Base-by-base conservation (phyloP, 495 filamentous ascomycete species). In the Talaromyces proteolyticus region DNA sequence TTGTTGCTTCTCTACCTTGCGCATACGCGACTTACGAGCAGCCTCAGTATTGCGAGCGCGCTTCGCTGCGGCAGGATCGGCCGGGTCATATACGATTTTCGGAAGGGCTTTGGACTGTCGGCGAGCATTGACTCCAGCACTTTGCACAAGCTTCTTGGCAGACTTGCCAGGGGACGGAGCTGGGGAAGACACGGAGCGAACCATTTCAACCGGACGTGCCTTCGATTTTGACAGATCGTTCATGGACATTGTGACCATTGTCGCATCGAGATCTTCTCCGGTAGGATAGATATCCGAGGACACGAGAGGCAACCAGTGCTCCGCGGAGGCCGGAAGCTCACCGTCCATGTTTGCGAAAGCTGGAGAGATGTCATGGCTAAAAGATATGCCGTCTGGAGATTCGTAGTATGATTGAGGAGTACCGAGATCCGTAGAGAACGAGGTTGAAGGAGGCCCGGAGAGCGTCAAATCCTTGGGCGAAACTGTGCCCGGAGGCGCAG, bases 31-130 rank as follows among this genome's bases (percentile, higher is more conserved):
- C 67, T 96, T 96, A 39, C 93, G 88, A 54, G 93, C 93, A 40
- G 93, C 93, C 67, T 91, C 76, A 14, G 93, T 98, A 67, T 98
- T 98, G 50, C 91, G 85, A 34, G 91, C 92, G 53, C 93, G 89
- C 79, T 96, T 96, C 74, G 88, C 78, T 8, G 88, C 89, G 12
- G 88, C 64, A 0, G 85, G 84, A 60, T 96, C 91, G 21, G 75
- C 70, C 11, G 61, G 56, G 40, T 75, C 64, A 18, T 56, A 67
- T 29, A 57, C 59, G 63, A 97, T 89, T 6, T 88, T 85, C 47
- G 88, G 86, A 19, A 96, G 76, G 36, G 88, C 84, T 14, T 34
- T 34, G 1, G 29, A n/a, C n/a, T n/a, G n/a, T n/a, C n/a, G n/a
- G n/a, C n/a, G n/a, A n/a, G n/a, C n/a, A n/a, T n/a, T 34, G 29